These are phyloP conservation scores for Entonaema liquescens DNA, from an alignment of 495 filamentous ascomycete species.

Conservation along the genomic window DNA sequence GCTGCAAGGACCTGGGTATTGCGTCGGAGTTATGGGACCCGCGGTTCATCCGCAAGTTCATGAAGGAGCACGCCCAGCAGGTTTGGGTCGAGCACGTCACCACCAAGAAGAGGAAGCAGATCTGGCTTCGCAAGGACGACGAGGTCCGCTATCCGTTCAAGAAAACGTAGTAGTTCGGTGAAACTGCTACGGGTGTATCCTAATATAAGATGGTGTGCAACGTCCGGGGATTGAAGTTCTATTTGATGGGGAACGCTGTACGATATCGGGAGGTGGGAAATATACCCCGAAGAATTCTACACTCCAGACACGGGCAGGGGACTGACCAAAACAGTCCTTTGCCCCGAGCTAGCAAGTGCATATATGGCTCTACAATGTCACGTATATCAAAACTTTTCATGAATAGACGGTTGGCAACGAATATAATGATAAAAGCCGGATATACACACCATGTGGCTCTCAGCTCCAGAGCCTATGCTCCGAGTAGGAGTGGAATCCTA, in stretches of 20 bases:
- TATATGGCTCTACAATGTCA: constrained; percentile 20
- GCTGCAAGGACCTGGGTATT: constrained; percentile 96
- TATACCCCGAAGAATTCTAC: constrained; percentile 18
- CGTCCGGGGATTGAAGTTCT: not conserved
- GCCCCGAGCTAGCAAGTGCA: constrained; percentile 3
- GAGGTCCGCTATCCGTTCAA: constrained; percentile 81
- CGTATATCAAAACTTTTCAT: constrained; percentile 17
- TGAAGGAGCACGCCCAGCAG: constrained; percentile 69
- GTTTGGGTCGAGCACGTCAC: constrained; percentile 71
- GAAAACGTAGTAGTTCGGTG: constrained; percentile 55
- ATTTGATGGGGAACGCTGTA: constrained; percentile 15
- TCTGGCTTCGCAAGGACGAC: constrained; percentile 88
- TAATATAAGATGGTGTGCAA: not conserved
- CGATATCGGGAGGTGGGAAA: constrained; percentile 15
- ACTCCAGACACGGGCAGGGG: not conserved
- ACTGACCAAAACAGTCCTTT: no score
- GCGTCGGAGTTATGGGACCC: constrained; percentile 98
- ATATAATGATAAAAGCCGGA: constrained; percentile 35
- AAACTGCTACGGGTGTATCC: not conserved
- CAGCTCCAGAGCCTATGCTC: constrained; percentile 29
- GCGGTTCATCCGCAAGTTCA: constrained; percentile 80
- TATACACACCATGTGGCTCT: constrained; percentile 10
- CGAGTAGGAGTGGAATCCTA: constrained; percentile 17
- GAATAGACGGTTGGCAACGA: constrained; percentile 27
- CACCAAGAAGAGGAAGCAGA: constrained; percentile 87